A percentile compares a stretch with the other conserved stretches of the same genome.
Evolutionary conservation across 805 yeast genomes (phyloP).

Genomic region (Clavispora vitiphila): DNA sequence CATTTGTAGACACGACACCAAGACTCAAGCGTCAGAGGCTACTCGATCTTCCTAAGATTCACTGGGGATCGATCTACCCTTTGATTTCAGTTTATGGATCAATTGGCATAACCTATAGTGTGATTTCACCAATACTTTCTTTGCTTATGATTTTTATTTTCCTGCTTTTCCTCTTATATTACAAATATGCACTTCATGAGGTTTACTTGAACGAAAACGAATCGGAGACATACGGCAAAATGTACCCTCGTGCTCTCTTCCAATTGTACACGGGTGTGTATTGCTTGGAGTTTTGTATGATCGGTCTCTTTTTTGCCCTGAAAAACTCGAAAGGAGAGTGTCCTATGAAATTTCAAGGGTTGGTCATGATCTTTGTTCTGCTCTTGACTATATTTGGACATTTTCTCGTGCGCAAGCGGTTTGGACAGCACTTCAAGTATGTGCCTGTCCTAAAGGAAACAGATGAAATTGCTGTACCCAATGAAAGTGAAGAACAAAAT

Average conservation of each 20-base stretch:
- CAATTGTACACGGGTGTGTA: slow-evolving; percentile 80
- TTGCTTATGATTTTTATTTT: slow-evolving; percentile 57
- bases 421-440: slow-evolving; percentile 22
- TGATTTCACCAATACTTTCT: slow-evolving; percentile 74
- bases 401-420: slow-evolving; percentile 42
- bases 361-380: slow-evolving; percentile 48
- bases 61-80: slow-evolving; percentile 81
- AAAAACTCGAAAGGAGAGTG: slow-evolving; percentile 42
- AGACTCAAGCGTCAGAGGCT: slow-evolving; percentile 47
- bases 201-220: slow-evolving; percentile 47
- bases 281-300: slow-evolving; percentile 70
- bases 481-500: background rate
- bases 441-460: background rate
- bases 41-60: slow-evolving; percentile 40
- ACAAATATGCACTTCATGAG: slow-evolving; percentile 62
- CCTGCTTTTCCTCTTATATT: slow-evolving; percentile 51
- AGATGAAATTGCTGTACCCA: background rate
- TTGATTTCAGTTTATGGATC: slow-evolving; percentile 71
- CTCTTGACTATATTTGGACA: slow-evolving; percentile 56
- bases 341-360: slow-evolving; percentile 44
- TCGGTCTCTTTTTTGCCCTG: slow-evolving; percentile 70
- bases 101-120: slow-evolving; percentile 72
- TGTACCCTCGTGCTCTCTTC: slow-evolving; percentile 69
- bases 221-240: slow-evolving; percentile 63
- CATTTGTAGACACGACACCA: slow-evolving; percentile 52